Evolutionary conservation across 75 land plant genomes (phyloP).

Genomic region (Sequoia sempervirens): DNA sequence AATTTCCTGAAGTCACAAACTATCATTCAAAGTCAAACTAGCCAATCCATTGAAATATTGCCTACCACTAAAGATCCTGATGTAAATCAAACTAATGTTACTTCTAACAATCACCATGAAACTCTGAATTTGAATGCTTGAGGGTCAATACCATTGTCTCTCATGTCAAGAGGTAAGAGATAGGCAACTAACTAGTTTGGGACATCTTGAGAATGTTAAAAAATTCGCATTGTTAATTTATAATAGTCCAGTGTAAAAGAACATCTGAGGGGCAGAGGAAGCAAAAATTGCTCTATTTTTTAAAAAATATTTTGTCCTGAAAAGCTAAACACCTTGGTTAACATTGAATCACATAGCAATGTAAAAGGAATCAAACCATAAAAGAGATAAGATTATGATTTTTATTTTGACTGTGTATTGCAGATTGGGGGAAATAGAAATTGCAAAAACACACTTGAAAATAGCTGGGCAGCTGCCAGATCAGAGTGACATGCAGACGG

Average conservation of each 20-base stretch:
- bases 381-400: no score
- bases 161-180: not conserved
- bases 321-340: no score
- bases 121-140: not conserved
- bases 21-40: not conserved
- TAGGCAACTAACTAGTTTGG: not conserved
- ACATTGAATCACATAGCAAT: no score
- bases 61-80: not conserved
- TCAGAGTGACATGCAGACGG: slow-evolving; percentile 41
- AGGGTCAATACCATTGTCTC: slow-evolving; percentile 11
- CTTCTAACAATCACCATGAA: not conserved
- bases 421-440: slow-evolving; percentile 80
- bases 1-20: not conserved
- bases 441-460: slow-evolving; percentile 58
- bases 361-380: no score
- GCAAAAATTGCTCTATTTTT: no score
- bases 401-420: not conserved
- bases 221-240: not conserved
- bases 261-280: no score
- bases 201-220: not conserved
- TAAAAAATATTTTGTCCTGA: no score
- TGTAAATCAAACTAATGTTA: not conserved
- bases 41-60: not conserved
- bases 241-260: not conserved
- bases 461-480: slow-evolving; percentile 42